These are phyloP conservation scores for Stagonosporopsis chrysanthemi DNA, from an alignment of 2,329 filamentous ascomycete genomes.

Conservation along the genomic window DNA sequence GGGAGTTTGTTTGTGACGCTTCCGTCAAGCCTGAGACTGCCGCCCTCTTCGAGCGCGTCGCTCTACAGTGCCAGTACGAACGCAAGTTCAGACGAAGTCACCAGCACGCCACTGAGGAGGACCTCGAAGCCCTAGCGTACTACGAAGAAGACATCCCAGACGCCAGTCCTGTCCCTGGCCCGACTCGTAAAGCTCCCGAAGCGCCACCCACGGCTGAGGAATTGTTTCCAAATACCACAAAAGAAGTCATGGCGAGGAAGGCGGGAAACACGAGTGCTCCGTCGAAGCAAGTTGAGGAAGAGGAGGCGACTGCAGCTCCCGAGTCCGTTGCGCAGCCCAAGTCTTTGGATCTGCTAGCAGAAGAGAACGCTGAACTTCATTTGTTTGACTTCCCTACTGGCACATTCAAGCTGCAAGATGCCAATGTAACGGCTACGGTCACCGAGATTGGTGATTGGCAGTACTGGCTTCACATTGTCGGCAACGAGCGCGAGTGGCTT, in stretches of 20 bases:
- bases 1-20: slow-evolving; percentile 93
- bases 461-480: slow-evolving; percentile 90
- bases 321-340: slow-evolving; percentile 69
- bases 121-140: slow-evolving; percentile 85
- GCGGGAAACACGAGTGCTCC: slow-evolving; percentile 43
- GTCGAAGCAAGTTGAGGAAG: slow-evolving; percentile 39
- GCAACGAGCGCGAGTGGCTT: slow-evolving; percentile 80
- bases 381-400: slow-evolving; percentile 90
- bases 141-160: slow-evolving; percentile 67
- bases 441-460: slow-evolving; percentile 89
- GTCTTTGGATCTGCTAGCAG: slow-evolving; percentile 74
- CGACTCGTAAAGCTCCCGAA: slow-evolving; percentile 49
- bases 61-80: slow-evolving; percentile 96
- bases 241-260: slow-evolving; percentile 54
- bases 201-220: slow-evolving; percentile 41
- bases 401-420: slow-evolving; percentile 82
- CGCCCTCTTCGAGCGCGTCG: slow-evolving; percentile 79
- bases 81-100: slow-evolving; percentile 85
- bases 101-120: slow-evolving; percentile 79
- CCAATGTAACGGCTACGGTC: slow-evolving; percentile 77
- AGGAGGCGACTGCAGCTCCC: slow-evolving; percentile 65
- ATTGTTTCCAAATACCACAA: slow-evolving; percentile 47
- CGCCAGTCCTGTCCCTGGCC: slow-evolving; percentile 64
- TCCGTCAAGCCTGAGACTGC: slow-evolving; percentile 75
- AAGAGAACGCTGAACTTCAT: slow-evolving; percentile 84